Percentiles rank a stretch among this genome's conserved stretches.
These are phyloP conservation scores for Digitaria exilis DNA, from an alignment of 202 grass and related monocot genomes.

Conservation along the genomic window DNA sequence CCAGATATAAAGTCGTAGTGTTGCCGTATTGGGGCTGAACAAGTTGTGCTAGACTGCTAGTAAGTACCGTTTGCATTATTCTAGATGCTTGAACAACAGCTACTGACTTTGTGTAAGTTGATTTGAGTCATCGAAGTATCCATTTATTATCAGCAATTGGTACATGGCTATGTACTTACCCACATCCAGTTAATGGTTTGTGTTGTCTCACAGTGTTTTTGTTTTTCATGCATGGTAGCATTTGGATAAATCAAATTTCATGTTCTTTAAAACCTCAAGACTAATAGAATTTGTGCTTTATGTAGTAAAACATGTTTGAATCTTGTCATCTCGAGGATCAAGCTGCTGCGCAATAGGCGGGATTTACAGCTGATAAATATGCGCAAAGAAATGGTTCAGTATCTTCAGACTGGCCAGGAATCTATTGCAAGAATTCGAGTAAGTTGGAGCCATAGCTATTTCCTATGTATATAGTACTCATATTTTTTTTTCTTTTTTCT, in stretches of 20 bases:
- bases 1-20: too few relatives aligned
- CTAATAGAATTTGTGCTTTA: slow-evolving; percentile 27
- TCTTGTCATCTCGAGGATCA: slow-evolving; percentile 94
- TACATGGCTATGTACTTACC: not conserved
- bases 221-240: not conserved
- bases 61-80: not conserved
- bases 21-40: not conserved
- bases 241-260: not conserved
- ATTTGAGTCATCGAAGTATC: not conserved
- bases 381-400: slow-evolving; percentile 93
- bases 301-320: slow-evolving; percentile 98
- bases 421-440: slow-evolving; percentile 88
- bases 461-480: not conserved
- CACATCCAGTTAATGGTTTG: not conserved
- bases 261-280: not conserved
- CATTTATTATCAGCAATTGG: not conserved
- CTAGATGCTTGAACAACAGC: not conserved
- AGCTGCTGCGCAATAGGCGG: slow-evolving; percentile 94
- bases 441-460: slow-evolving; percentile 31
- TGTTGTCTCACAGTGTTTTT: not conserved
- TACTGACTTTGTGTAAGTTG: not conserved
- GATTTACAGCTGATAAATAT: slow-evolving; percentile 84
- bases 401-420: slow-evolving; percentile 90
- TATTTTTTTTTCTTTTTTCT: slow-evolving; percentile 23
- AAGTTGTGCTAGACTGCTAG: not conserved